Base-by-base conservation (phyloP, 2,329 filamentous ascomycete genomes). In the Hirsutella minnesotensis region DNA sequence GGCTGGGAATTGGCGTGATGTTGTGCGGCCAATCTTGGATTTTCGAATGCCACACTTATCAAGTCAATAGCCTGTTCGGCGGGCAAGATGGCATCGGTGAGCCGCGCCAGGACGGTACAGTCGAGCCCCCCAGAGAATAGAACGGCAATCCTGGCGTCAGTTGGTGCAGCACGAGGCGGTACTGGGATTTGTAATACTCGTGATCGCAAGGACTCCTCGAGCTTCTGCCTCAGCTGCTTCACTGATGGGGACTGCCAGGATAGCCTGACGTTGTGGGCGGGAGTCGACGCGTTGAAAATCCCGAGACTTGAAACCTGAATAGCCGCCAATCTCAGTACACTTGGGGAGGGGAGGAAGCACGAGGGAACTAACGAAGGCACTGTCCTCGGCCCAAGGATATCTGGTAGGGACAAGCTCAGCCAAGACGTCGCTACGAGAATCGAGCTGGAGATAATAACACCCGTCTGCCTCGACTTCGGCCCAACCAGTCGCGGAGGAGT, bases 11-110 rank as follows among this genome's bases (percentile, higher is more conserved):
- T 44, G 7, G 45, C 47, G 18, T 66, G 66, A 12, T 75, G 63
- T 36, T 76, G 70, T 3, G 70, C 79, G 46, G 73, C 79, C 49
- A 81, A 77, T 27, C 86, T 75, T 0, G 89, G 90, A 50, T 98
- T 98, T 60, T 98, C 86, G 55, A 98, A 98, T 0, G 90, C 92
- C 38, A 98, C 90, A 51, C 98, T 98, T 49, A 98, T 73, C 9
- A 98, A 70, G 56, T 96, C 92, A 47, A 98, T 80, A 1, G 74
- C 67, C 53, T 94, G 81, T 4, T 71, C 62, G 0, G 57, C 13
- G 0, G 85, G 83, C 2, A 96, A 58, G 3, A 94, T 62, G 12
- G 94, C 83, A 56, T 95, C 85, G 10, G 76, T 70, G 20, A 96
- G 64, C 36, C 88, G 77, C 19, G 90, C 90, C 39, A 98, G 69